phyloP scores from a whole-genome alignment of 306 rosid species.

The Acacia crassicarpa region DNA sequence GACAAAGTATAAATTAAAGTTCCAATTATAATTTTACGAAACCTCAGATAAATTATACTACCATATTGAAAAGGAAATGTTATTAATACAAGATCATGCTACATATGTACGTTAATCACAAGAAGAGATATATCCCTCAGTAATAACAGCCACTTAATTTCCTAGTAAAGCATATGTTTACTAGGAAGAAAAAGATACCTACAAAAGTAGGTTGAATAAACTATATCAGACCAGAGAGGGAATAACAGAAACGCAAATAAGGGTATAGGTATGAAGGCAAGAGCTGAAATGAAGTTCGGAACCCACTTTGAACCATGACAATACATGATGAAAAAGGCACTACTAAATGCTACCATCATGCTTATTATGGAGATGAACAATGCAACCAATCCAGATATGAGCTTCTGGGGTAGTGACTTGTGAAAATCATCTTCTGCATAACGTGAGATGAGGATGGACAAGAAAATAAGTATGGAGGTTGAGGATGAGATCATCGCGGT shows the following conservation, averaged over 20 bases:
- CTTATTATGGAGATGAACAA: conserved; percentile 48
- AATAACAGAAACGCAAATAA: conserved; percentile 34
- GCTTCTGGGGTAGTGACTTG: conserved; percentile 42
- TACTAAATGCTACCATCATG: conserved; percentile 50
- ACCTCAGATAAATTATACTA: background rate
- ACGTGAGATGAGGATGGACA: conserved; percentile 52
- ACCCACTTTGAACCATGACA: conserved; percentile 34
- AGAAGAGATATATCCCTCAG: background rate
- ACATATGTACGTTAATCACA: background rate
- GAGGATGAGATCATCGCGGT: conserved; percentile 49
- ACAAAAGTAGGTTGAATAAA: conserved; percentile 38
- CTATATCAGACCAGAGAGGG: conserved; percentile 42
- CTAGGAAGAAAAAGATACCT: conserved; percentile 39
- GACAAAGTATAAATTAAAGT: background rate
- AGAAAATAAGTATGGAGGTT: conserved; percentile 45
- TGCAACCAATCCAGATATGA: conserved; percentile 42
- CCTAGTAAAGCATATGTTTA: conserved; percentile 36
- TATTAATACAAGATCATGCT: background rate
- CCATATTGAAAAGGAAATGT: background rate
- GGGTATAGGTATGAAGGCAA: conserved; percentile 37
- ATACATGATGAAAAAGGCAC: conserved; percentile 43
- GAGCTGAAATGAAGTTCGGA: conserved; percentile 23
- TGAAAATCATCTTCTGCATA: conserved; percentile 51
- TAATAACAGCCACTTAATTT: background rate
- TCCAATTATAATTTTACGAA: too few relatives aligned